These are phyloP conservation scores for Grosmannia clavigera DNA, from an alignment of 2,329 filamentous ascomycete genomes.

Conservation along the genomic window DNA sequence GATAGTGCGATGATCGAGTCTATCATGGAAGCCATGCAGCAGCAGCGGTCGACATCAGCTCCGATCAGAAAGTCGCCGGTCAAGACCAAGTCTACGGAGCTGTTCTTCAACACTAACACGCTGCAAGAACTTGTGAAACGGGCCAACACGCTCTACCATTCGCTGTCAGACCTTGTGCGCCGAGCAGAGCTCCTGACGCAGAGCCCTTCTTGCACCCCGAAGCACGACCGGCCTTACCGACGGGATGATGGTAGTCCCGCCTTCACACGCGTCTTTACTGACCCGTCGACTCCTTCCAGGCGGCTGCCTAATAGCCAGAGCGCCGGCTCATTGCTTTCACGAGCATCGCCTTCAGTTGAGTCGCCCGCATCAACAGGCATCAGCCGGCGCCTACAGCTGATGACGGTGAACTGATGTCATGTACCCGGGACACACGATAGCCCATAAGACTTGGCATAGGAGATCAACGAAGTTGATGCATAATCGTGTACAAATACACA, in stretches of 20 bases:
- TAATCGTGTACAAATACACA: background rate
- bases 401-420: slow-evolving; percentile 42
- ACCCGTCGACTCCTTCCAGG: slow-evolving; percentile 44
- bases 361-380: slow-evolving; percentile 39
- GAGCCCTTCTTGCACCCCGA: slow-evolving; percentile 40
- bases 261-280: slow-evolving; percentile 54
- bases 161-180: slow-evolving; percentile 46
- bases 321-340: slow-evolving; percentile 37
- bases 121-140: slow-evolving; percentile 54
- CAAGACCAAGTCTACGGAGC: slow-evolving; percentile 31
- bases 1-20: slow-evolving; percentile 41
- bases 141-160: slow-evolving; percentile 46
- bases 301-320: slow-evolving; percentile 39
- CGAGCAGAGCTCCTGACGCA: slow-evolving; percentile 44
- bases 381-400: slow-evolving; percentile 47
- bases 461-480: background rate
- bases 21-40: slow-evolving; percentile 52
- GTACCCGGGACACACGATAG: background rate
- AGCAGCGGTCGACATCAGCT: slow-evolving; percentile 34
- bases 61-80: slow-evolving; percentile 21
- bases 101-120: slow-evolving; percentile 58
- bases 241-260: slow-evolving; percentile 49
- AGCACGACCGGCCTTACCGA: slow-evolving; percentile 26
- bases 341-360: slow-evolving; percentile 31
- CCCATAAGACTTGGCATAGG: no score